Conservation (phyloP, 306 rosid genomes). For the Hippophae rhamnoides region DNA sequence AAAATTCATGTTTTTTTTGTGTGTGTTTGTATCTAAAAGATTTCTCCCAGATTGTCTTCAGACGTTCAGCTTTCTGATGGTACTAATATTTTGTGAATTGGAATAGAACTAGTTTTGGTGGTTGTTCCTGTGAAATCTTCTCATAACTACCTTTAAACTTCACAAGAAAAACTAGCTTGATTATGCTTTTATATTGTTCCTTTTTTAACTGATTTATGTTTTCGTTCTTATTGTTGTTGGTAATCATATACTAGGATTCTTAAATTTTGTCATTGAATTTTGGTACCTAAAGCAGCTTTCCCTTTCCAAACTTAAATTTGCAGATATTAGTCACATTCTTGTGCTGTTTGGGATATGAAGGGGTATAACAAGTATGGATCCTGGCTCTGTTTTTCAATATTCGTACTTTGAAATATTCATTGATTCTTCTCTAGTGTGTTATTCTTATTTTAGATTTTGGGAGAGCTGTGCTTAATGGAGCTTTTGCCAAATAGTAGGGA, state of each 20-base stretch:
- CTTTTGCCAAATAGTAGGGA: slow-evolving; percentile 45
- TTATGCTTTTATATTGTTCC: neutral
- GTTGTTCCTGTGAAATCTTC: too few species aligned
- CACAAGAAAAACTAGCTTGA: too few species aligned
- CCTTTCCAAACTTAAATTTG: slow-evolving; percentile 1
- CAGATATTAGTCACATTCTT: slow-evolving; percentile 13
- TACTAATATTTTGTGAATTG: too few species aligned
- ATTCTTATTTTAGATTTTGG: slow-evolving; percentile 36
- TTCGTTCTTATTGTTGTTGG: neutral
- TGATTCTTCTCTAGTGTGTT: slow-evolving; percentile 3
- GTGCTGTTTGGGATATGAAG: slow-evolving; percentile 25
- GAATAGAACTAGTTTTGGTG: too few species aligned
- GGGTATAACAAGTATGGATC: slow-evolving; percentile 18
- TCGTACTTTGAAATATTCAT: slow-evolving; percentile 13
- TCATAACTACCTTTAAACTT: too few species aligned
- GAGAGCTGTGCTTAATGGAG: slow-evolving; percentile 67
- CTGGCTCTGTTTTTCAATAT: slow-evolving; percentile 5
- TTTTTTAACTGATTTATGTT: neutral
- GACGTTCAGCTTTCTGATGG: too few species aligned
- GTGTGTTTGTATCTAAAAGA: too few species aligned
- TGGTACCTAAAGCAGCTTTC: slow-evolving; percentile 1
- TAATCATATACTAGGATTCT: neutral
- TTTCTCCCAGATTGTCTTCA: too few species aligned
- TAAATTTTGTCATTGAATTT: neutral
- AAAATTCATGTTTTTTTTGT: too few species aligned